These are phyloP conservation scores for Arthrobotrys entomopaga DNA, from an alignment of 2,329 filamentous ascomycete genomes.

Conservation along the genomic window DNA sequence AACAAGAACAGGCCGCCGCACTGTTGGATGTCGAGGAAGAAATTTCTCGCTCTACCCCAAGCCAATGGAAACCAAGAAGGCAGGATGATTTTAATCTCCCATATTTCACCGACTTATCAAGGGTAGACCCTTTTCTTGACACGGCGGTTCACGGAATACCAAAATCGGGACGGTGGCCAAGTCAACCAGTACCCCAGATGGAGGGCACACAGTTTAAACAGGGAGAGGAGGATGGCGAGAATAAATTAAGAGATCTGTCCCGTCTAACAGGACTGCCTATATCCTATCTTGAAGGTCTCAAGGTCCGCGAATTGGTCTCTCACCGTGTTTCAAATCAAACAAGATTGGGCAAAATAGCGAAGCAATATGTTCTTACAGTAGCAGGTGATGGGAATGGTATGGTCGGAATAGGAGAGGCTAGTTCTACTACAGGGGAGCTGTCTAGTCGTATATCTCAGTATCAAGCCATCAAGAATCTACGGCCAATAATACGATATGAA, in stretches of 20 bases:
- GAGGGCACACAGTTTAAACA: slow-evolving; percentile 59
- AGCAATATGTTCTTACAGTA: slow-evolving; percentile 78
- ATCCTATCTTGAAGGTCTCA: slow-evolving; percentile 66
- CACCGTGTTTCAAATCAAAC: slow-evolving; percentile 91
- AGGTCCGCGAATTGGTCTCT: slow-evolving; percentile 76
- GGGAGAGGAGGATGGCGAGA: slow-evolving; percentile 61
- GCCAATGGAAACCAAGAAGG: slow-evolving; percentile 34
- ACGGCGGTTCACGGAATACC: slow-evolving; percentile 39
- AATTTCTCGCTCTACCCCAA: slow-evolving; percentile 9
- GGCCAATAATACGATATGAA: slow-evolving; percentile 90
- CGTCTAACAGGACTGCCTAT: slow-evolving; percentile 69
- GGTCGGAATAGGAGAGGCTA: slow-evolving; percentile 88
- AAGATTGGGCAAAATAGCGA: slow-evolving; percentile 89
- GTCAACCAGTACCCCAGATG: slow-evolving; percentile 57
- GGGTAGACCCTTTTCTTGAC: slow-evolving; percentile 58
- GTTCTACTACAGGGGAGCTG: slow-evolving; percentile 77
- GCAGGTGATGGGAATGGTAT: slow-evolving; percentile 88
- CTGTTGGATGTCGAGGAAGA: slow-evolving; percentile 30
- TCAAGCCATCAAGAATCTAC: slow-evolving; percentile 89
- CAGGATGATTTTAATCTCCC: slow-evolving; percentile 55
- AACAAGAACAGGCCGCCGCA: slow-evolving; percentile 40
- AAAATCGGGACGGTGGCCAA: slow-evolving; percentile 55
- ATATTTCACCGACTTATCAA: slow-evolving; percentile 58
- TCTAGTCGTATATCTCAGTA: slow-evolving; percentile 78
- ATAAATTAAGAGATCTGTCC: slow-evolving; percentile 62